Evolutionary conservation across 1,284 basidiomycete species (phyloP).

Genomic region (Austroboletus rostrupii): DNA sequence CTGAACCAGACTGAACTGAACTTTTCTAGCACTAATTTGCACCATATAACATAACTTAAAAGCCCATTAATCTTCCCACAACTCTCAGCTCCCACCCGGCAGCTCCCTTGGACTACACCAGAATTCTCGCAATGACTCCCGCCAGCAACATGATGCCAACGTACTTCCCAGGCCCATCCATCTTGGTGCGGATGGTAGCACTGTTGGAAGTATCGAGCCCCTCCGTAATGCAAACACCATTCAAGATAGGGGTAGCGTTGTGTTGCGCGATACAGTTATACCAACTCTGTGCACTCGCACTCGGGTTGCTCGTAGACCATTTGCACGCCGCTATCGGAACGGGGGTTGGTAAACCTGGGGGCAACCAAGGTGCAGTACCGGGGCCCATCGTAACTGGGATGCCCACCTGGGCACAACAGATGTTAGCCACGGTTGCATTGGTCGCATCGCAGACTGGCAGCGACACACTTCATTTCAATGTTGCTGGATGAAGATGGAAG

Average conservation of each 20-base stretch:
- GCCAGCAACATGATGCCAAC: neutral
- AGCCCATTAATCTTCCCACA: too few species aligned
- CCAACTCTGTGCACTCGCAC: neutral
- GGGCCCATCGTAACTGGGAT: neutral
- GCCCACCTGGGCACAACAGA: constrained; percentile 4
- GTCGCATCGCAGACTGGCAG: neutral
- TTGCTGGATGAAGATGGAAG: too few species aligned
- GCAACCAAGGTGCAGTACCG: too few species aligned
- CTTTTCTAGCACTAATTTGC: too few species aligned
- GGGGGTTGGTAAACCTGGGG: neutral
- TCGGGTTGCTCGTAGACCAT: neutral
- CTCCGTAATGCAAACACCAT: neutral
- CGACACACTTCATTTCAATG: neutral
- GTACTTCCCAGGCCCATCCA: neutral
- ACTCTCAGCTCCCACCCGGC: too few species aligned
- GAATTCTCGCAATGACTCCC: neutral
- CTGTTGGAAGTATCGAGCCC: neutral
- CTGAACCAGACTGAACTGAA: too few species aligned
- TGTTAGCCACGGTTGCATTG: constrained; percentile 7
- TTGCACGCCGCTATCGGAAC: neutral
- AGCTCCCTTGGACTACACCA: too few species aligned
- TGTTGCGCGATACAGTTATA: neutral
- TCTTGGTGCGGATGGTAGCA: neutral
- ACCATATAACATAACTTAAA: too few species aligned
- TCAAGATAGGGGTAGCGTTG: neutral